Evolutionary conservation across 2,329 filamentous ascomycete genomes (phyloP).

Genomic region (Beauveria sp.): DNA sequence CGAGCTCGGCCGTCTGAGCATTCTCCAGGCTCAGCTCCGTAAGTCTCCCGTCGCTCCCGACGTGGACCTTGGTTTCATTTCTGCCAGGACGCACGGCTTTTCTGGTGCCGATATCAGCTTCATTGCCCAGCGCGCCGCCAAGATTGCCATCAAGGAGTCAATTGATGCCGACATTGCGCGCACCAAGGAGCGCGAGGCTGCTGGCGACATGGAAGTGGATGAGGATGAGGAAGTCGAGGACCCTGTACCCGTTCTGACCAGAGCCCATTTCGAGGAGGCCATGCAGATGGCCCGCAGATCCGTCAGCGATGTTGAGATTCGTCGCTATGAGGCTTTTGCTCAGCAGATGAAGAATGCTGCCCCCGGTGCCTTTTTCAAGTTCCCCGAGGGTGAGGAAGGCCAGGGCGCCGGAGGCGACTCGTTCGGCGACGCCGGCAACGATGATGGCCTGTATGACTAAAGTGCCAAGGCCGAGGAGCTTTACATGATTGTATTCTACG

Average conservation of each 20-base stretch:
- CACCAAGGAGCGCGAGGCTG: slow-evolving; percentile 78
- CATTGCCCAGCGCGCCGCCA: slow-evolving; percentile 97
- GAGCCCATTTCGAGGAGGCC: slow-evolving; percentile 96
- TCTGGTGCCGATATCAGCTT: slow-evolving; percentile 99
- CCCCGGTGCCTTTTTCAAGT: slow-evolving; percentile 96
- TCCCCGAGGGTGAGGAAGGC: slow-evolving; percentile 67
- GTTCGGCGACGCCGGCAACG: slow-evolving; percentile 82
- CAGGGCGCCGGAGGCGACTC: slow-evolving; percentile 53
- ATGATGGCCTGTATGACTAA: slow-evolving; percentile 97
- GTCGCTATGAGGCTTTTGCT: slow-evolving; percentile 95
- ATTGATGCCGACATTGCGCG: slow-evolving; percentile 86
- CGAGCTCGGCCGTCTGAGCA: slow-evolving; percentile 78
- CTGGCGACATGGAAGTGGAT: slow-evolving; percentile 72
- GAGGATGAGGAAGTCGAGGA: slow-evolving; percentile 70
- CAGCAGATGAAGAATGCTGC: slow-evolving; percentile 99
- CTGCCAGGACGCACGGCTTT: slow-evolving; percentile 96
- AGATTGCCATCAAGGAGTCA: slow-evolving; percentile 97
- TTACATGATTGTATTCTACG: slow-evolving; percentile 14
- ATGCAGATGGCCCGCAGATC: slow-evolving; percentile 93
- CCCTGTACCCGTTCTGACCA: slow-evolving; percentile 90
- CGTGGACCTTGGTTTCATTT: slow-evolving; percentile 85
- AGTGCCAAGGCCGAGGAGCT: slow-evolving; percentile 14
- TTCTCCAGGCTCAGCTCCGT: slow-evolving; percentile 91
- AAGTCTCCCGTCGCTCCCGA: slow-evolving; percentile 91
- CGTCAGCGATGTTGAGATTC: slow-evolving; percentile 93